These are phyloP conservation scores for Talaromyces stipitatus DNA, from an alignment of 495 filamentous ascomycete species.

Conservation along the genomic window DNA sequence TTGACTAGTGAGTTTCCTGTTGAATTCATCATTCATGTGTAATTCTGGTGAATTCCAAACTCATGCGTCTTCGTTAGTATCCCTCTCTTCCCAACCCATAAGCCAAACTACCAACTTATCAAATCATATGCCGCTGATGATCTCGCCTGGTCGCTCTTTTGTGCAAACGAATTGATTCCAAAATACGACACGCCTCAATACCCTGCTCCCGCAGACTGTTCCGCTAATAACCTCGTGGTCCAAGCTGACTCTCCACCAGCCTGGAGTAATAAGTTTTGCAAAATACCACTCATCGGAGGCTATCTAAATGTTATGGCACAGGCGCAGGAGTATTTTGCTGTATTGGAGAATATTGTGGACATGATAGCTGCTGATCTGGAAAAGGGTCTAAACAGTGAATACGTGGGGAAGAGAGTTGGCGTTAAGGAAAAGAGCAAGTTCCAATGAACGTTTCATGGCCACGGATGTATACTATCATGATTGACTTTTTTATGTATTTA, in stretches of 20 bases:
- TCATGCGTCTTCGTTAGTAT: conserved; percentile 10
- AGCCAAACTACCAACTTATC: conserved; percentile 16
- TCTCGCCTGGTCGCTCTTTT: conserved; percentile 25
- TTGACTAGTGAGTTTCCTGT: conserved; percentile 20
- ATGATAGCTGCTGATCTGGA: conserved; percentile 29
- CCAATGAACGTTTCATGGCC: neutral
- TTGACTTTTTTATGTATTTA: neutral
- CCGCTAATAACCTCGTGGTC: conserved; percentile 15
- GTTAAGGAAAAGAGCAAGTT: conserved; percentile 11
- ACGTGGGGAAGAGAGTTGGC: conserved; percentile 21
- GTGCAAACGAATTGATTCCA: conserved; percentile 17
- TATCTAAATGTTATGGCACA: conserved; percentile 14
- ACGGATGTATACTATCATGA: neutral
- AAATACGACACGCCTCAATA: conserved; percentile 9
- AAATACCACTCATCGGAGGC: conserved; percentile 15
- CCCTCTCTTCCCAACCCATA: conserved; percentile 19
- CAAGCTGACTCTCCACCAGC: conserved; percentile 12
- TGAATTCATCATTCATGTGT: neutral
- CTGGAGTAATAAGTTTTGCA: conserved; percentile 7
- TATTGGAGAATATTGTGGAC: conserved; percentile 25
- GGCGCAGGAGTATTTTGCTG: conserved; percentile 12
- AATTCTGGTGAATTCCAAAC: too few relatives aligned
- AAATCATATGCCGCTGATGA: conserved; percentile 11
- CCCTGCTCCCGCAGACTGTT: conserved; percentile 9
- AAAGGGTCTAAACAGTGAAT: conserved; percentile 12